Base-by-base conservation (phyloP, 2,329 filamentous ascomycete genomes). In the Calonectria henricotiae region DNA sequence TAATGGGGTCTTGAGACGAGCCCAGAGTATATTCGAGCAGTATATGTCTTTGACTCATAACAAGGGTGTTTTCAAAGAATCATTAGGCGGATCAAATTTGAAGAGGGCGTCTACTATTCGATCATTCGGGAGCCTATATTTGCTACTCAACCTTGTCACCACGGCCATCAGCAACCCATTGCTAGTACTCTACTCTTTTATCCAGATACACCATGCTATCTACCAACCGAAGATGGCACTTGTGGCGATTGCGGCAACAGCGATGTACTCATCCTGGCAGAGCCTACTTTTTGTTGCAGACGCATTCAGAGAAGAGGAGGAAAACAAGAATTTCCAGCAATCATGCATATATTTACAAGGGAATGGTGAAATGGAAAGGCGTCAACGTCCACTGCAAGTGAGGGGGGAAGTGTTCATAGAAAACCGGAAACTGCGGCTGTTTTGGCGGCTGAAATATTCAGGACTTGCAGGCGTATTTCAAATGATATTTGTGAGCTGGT, bases 401-500 rank as follows among this genome's bases (percentile, higher is more conserved):
- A 30, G 20, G 30, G 35, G n/a, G n/a, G 17, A 7, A 20, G 13
- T 54, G 7, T 37, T 37, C 12, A 37, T 54, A 54, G 49, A 54
- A 54, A 37, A 9, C 15, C 20, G 30, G 35, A 54, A 37, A 23
- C 30, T 54, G n/a, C 30, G 49, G 3, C 9, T 54, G 35, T 23
- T 37, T 54, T 54, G 49, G 49, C 30, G 49, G 32, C 15, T 54
- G 17, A 30, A 37, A 6, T 54, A 54, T 37, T 54, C 49, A 17
- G 49, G 49, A 30, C 30, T 54, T 37, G 49, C 49, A 23, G 49
- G 49, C 11, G n/a, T 54, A 8, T 54, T 54, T 11, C 49, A 54
- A 15, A 54, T 54, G 30, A 37, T 55, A 37, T 55, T 55, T 37
- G 51, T 55, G 5, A 55, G 51, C 32, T 55, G 51, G 51, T 55